phyloP scores from a whole-genome alignment of 371 early-diverging fungal species.

The Mucor lusitanicus region DNA sequence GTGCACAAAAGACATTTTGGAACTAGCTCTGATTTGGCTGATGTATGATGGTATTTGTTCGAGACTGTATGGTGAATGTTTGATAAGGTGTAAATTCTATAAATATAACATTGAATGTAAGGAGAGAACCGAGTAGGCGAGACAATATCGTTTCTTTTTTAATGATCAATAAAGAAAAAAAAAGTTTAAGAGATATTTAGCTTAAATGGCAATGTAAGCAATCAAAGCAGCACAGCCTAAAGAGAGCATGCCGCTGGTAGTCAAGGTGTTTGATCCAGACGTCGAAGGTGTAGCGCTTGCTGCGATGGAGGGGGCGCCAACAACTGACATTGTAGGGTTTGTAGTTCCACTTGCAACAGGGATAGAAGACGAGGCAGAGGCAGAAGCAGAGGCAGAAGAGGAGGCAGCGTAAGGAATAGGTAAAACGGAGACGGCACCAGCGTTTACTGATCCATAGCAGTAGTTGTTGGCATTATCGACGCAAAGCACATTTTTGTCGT shows the following conservation, averaged over 20 bases:
- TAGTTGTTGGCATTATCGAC: constrained; percentile 43
- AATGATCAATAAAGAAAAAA: not conserved
- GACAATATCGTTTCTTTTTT: not conserved
- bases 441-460: constrained; percentile 33
- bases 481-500: constrained; percentile 36
- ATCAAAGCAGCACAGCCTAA: constrained; percentile 9
- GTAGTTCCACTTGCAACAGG: not conserved
- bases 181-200: not conserved
- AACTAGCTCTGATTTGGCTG: not conserved
- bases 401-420: constrained; percentile 25
- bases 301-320: constrained; percentile 11
- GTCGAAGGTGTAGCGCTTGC: constrained; percentile 1
- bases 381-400: constrained; percentile 1
- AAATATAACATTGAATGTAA: not conserved
- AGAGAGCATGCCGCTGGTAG: not conserved
- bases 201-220: constrained; percentile 14
- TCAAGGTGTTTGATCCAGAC: constrained; percentile 3
- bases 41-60: not conserved
- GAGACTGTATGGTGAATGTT: not conserved
- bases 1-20: not conserved
- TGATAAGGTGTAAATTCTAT: not conserved
- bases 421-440: constrained; percentile 9
- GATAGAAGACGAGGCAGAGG: constrained; percentile 9
- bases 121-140: not conserved
- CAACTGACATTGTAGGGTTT: constrained; percentile 10